Conservation (phyloP, 441 rosid genomes). For the Euphorbia corollata region DNA sequence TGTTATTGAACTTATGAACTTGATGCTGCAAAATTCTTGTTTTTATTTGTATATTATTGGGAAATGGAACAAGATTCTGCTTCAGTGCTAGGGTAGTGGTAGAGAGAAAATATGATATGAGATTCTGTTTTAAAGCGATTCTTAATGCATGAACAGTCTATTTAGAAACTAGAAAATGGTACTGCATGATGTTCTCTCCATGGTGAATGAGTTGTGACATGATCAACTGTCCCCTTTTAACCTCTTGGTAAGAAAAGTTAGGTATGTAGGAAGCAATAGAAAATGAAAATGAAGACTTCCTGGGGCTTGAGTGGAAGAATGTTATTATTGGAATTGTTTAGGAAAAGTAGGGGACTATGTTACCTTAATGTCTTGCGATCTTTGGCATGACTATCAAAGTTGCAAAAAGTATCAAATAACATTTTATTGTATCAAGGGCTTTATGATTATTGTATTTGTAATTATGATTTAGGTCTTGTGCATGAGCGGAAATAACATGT, state of each 20-base stretch:
- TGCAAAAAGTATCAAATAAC: background rate
- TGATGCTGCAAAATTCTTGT: background rate
- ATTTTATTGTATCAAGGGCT: background rate
- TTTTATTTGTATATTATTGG: no score
- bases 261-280: background rate
- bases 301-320: background rate
- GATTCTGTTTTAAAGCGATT: background rate
- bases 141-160: background rate
- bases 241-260: background rate
- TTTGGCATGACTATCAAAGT: background rate
- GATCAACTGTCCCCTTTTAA: background rate
- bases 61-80: no score
- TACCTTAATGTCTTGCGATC: background rate
- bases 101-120: background rate
- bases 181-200: background rate
- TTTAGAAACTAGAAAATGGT: background rate
- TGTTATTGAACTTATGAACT: background rate
- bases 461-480: background rate
- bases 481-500: background rate
- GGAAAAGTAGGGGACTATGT: background rate
- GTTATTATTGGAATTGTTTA: background rate
- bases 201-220: background rate
- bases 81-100: no score
- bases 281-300: background rate
- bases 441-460: background rate